phyloP scores from a whole-genome alignment of 495 filamentous ascomycete species.

The Apiosordaria backusii region DNA sequence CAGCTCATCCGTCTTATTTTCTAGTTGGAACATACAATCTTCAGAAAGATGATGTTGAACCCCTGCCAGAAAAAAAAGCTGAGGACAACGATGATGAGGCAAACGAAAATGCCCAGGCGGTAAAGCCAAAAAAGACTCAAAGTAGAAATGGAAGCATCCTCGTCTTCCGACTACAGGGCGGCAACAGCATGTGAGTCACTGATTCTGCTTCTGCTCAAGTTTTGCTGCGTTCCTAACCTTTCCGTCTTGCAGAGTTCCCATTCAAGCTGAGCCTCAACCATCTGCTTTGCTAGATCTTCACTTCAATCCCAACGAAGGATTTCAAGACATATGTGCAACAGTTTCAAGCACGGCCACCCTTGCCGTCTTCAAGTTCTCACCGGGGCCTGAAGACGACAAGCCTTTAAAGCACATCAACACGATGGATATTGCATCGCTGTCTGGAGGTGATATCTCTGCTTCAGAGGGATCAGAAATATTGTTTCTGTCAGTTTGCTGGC shows the following conservation, averaged over 20 bases:
- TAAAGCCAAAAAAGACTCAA: constrained; percentile 41
- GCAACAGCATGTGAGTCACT: constrained; percentile 50
- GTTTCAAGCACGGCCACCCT: constrained; percentile 71
- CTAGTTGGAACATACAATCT: constrained; percentile 85
- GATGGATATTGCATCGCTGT: constrained; percentile 26
- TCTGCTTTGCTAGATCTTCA: constrained; percentile 83
- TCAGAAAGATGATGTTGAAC: constrained; percentile 44
- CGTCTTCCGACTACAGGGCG: constrained; percentile 53
- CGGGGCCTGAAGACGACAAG: constrained; percentile 11
- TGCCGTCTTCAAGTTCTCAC: constrained; percentile 54
- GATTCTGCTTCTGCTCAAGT: neutral
- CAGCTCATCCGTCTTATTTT: constrained; percentile 60
- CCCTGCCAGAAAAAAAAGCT: constrained; percentile 1
- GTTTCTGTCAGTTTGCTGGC: constrained; percentile 69
- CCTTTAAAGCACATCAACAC: constrained; percentile 35
- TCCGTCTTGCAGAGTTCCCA: constrained; percentile 28
- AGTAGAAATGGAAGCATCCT: constrained; percentile 69
- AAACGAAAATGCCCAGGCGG: constrained; percentile 30
- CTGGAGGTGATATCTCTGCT: constrained; percentile 19
- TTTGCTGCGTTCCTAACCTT: neutral
- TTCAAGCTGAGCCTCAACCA: constrained; percentile 53
- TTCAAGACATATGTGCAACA: constrained; percentile 57
- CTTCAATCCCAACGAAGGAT: constrained; percentile 57
- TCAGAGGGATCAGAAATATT: constrained; percentile 52
- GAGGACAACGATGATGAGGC: constrained; percentile 30